Conservation (phyloP, 2,329 filamentous ascomycete species). For the Sclerotinia nivalis region DNA sequence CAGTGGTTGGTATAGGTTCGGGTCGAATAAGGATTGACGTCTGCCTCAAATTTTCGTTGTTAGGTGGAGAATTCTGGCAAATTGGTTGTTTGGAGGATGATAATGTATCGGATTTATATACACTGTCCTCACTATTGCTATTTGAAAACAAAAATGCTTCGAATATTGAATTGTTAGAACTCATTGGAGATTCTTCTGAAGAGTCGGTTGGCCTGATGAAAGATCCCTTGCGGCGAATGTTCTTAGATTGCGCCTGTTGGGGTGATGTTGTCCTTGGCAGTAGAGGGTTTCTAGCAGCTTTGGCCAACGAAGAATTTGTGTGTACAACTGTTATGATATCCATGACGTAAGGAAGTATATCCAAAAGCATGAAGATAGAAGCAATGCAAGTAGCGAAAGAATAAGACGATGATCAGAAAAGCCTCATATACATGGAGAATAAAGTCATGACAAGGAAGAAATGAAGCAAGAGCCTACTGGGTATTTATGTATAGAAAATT, state of each 20-base stretch:
- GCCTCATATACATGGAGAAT: background rate
- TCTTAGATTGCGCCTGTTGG: conserved; percentile 29
- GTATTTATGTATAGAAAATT: conserved; percentile 9
- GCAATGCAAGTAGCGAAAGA: conserved; percentile 14
- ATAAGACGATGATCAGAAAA: conserved; percentile 18
- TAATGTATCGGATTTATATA: conserved; percentile 28
- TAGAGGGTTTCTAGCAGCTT: conserved; percentile 29
- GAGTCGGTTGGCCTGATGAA: conserved; percentile 41
- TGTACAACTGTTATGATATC: conserved; percentile 26
- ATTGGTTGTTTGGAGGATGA: conserved; percentile 9
- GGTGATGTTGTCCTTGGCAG: conserved; percentile 25
- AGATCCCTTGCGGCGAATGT: conserved; percentile 41
- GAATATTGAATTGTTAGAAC: conserved; percentile 44
- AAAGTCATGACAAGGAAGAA: background rate
- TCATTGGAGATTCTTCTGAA: conserved; percentile 42
- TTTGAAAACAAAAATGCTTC: conserved; percentile 44
- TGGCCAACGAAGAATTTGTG: conserved; percentile 19
- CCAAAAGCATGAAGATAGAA: conserved; percentile 25
- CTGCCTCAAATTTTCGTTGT: conserved; percentile 21
- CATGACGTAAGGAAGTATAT: conserved; percentile 31
- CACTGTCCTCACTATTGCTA: conserved; percentile 38
- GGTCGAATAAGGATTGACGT: conserved; percentile 16
- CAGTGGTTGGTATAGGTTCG: background rate
- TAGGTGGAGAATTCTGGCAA: background rate
- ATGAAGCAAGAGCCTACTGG: background rate